These are phyloP conservation scores for Neurospora terricola DNA, from an alignment of 495 filamentous ascomycete genomes.

Conservation along the genomic window DNA sequence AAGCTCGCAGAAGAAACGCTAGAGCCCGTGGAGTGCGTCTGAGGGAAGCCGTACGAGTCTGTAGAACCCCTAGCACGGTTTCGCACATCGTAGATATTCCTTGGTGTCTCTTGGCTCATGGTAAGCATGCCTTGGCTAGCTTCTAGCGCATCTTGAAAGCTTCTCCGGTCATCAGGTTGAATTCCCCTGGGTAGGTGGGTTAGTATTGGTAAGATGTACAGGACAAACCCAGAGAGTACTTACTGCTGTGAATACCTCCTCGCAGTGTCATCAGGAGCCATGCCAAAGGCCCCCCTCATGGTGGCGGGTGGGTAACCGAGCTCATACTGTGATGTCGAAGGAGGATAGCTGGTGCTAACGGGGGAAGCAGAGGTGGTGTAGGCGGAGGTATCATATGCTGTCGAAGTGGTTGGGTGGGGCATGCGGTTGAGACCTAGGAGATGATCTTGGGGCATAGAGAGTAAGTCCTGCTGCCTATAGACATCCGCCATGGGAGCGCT, in stretches of 20 bases:
- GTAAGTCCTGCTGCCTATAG: constrained; percentile 54
- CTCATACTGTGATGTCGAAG: constrained; percentile 58
- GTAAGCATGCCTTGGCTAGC: constrained; percentile 81
- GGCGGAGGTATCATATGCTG: constrained; percentile 38
- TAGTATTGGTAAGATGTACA: neutral
- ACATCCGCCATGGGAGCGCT: constrained; percentile 57
- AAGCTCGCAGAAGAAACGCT: constrained; percentile 79
- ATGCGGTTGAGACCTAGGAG: constrained; percentile 49
- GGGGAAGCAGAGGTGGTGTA: constrained; percentile 48
- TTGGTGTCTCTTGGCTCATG: constrained; percentile 82
- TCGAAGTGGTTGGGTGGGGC: constrained; percentile 36
- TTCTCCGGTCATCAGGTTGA: constrained; percentile 51
- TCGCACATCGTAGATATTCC: constrained; percentile 73
- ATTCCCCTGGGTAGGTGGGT: constrained; percentile 35
- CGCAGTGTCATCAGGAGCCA: constrained; percentile 49
- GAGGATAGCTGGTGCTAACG: constrained; percentile 55
- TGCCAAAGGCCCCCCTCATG: constrained; percentile 47
- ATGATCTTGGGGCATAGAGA: constrained; percentile 60
- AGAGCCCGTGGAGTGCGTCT: constrained; percentile 83
- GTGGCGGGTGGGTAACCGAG: constrained; percentile 54
- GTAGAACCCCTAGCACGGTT: constrained; percentile 50
- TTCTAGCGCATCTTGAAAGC: constrained; percentile 76
- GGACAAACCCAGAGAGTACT: constrained; percentile 58
- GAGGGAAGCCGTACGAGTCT: constrained; percentile 92
- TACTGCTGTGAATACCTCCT: constrained; percentile 87